phyloP scores from a whole-genome alignment of 805 yeast genomes.

The Candida tallmaniae region DNA sequence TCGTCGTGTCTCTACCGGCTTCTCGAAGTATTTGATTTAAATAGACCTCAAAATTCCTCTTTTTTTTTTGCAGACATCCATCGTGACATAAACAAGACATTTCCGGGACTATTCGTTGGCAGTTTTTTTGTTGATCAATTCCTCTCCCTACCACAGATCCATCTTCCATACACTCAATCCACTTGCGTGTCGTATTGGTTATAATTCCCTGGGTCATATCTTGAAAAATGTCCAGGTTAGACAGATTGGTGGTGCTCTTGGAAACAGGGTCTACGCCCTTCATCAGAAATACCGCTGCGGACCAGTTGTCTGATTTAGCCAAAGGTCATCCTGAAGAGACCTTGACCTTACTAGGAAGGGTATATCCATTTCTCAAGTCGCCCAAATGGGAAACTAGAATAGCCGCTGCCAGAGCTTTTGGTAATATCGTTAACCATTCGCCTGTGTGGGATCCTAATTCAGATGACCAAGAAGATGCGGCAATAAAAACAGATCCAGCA shows the following conservation, averaged over 20 bases:
- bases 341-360: conserved; percentile 75
- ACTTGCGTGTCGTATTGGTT: too few species aligned
- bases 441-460: conserved; percentile 81
- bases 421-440: conserved; percentile 82
- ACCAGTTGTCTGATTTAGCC: conserved; percentile 91
- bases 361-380: conserved; percentile 81
- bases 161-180: too few species aligned
- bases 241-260: conserved; percentile 54
- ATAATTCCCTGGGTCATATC: neutral
- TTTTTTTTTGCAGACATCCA: too few species aligned
- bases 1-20: too few species aligned
- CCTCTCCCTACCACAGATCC: too few species aligned
- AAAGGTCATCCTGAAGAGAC: conserved; percentile 93
- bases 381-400: conserved; percentile 94
- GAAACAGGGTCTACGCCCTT: conserved; percentile 95
- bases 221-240: conserved; percentile 43
- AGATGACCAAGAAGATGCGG: conserved; percentile 10
- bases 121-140: too few species aligned
- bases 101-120: too few species aligned
- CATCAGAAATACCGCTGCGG: conserved; percentile 94
- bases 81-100: too few species aligned
- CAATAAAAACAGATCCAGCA: neutral
- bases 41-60: too few species aligned
- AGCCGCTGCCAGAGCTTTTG: conserved; percentile 91
- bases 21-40: too few species aligned